Conservation (phyloP, 306 rosid genomes). For the Arachis hypogaea region DNA sequence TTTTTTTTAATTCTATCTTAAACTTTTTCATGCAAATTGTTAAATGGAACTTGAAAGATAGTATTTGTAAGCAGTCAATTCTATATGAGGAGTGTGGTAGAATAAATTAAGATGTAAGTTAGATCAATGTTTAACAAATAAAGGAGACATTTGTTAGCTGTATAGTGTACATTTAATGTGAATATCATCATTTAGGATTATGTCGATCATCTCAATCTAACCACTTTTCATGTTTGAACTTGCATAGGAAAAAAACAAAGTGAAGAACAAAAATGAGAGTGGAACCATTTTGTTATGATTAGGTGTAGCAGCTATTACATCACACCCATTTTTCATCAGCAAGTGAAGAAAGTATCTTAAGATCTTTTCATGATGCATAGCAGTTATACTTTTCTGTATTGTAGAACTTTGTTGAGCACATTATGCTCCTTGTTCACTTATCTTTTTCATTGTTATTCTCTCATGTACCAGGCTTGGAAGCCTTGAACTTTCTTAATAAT, state of each 20-base stretch:
- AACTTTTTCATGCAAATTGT: neutral
- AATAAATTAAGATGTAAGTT: slow-evolving; percentile 27
- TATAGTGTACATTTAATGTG: neutral
- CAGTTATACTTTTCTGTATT: slow-evolving; percentile 24
- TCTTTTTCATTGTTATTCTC: slow-evolving; percentile 27
- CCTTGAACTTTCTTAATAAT: slow-evolving; percentile 17
- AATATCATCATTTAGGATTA: neutral
- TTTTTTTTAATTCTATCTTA: neutral
- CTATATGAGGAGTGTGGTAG: slow-evolving; percentile 19
- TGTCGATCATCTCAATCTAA: slow-evolving; percentile 36
- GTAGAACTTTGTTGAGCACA: slow-evolving; percentile 37
- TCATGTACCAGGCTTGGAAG: slow-evolving; percentile 23
- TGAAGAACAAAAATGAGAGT: slow-evolving; percentile 22
- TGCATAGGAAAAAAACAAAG: slow-evolving; percentile 21
- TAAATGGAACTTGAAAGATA: neutral
- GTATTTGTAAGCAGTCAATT: slow-evolving; percentile 11
- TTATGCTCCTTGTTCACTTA: slow-evolving; percentile 16
- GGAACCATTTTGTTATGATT: slow-evolving; percentile 26
- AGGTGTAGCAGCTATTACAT: slow-evolving; percentile 37
- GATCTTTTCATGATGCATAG: slow-evolving; percentile 44
- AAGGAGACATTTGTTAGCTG: neutral
- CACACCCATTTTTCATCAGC: slow-evolving; percentile 31
- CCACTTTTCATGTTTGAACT: slow-evolving; percentile 35
- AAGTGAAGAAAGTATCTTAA: slow-evolving; percentile 36
- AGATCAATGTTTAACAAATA: neutral